phyloP scores from a whole-genome alignment of 495 filamentous ascomycete genomes.

The Penicillium alfredii region DNA sequence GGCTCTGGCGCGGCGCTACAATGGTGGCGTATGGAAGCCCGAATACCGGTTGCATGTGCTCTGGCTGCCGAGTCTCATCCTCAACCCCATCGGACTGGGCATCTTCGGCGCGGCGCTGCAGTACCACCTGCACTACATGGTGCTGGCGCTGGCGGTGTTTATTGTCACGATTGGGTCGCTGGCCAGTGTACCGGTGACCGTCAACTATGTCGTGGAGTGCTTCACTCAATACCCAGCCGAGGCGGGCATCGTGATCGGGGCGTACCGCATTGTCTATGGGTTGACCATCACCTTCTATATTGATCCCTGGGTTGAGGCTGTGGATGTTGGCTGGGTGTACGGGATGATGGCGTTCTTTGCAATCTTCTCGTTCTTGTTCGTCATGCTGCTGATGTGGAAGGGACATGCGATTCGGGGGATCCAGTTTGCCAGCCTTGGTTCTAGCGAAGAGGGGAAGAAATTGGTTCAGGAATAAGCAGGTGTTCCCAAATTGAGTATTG shows the following conservation, averaged over 20 bases:
- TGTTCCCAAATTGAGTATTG: too few relatives aligned
- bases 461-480: constrained; percentile 8
- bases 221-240: constrained; percentile 39
- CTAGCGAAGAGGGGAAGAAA: constrained; percentile 23
- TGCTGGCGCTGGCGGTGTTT: constrained; percentile 41
- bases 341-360: constrained; percentile 48
- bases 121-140: constrained; percentile 44
- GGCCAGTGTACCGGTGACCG: constrained; percentile 35
- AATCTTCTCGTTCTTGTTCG: constrained; percentile 33
- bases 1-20: constrained; percentile 24
- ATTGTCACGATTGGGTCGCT: constrained; percentile 38
- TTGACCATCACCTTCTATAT: constrained; percentile 45
- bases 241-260: constrained; percentile 34
- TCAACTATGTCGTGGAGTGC: constrained; percentile 47
- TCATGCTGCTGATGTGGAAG: constrained; percentile 29
- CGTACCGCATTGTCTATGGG: constrained; percentile 39
- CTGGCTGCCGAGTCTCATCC: constrained; percentile 38
- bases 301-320: constrained; percentile 38
- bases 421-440: constrained; percentile 20
- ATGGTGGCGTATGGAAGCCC: constrained; percentile 43
- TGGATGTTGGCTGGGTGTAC: constrained; percentile 47
- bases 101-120: constrained; percentile 43
- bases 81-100: constrained; percentile 43
- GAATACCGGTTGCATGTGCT: constrained; percentile 48
- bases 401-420: constrained; percentile 21